Evolutionary conservation across 306 rosid genomes (phyloP).

Genomic region (Mimosa bimucronata): DNA sequence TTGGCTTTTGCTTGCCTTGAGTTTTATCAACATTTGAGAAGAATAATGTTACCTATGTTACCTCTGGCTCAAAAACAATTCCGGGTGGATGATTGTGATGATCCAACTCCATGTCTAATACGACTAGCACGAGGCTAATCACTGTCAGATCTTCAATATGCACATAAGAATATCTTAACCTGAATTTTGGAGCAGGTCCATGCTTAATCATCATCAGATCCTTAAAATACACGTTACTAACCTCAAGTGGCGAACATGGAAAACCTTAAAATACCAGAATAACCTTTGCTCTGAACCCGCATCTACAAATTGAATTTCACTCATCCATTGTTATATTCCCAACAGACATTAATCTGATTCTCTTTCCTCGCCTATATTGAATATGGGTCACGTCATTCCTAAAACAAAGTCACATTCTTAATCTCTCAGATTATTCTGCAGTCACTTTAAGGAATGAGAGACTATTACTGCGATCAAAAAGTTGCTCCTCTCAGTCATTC

Average conservation of each 20-base stretch:
- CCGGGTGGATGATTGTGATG: not conserved
- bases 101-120: not conserved
- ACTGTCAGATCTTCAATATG: slow-evolving; percentile 26
- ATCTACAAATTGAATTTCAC: not conserved
- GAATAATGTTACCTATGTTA: not conserved
- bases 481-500: not conserved
- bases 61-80: not conserved
- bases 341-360: not conserved
- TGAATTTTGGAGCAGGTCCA: not conserved
- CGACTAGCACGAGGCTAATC: slow-evolving; percentile 14
- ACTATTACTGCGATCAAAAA: not conserved
- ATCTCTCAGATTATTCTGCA: not conserved
- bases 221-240: not conserved
- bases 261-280: not conserved
- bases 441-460: not conserved
- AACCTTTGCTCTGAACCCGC: not conserved
- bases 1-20: not conserved
- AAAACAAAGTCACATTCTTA: not conserved
- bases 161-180: not conserved
- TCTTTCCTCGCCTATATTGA: not conserved
- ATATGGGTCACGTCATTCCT: not conserved
- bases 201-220: not conserved
- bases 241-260: not conserved
- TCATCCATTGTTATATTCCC: not conserved
- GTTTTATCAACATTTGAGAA: not conserved